Evolutionary conservation across 306 rosid genomes (phyloP).

Genomic region (Acacia acuminata): DNA sequence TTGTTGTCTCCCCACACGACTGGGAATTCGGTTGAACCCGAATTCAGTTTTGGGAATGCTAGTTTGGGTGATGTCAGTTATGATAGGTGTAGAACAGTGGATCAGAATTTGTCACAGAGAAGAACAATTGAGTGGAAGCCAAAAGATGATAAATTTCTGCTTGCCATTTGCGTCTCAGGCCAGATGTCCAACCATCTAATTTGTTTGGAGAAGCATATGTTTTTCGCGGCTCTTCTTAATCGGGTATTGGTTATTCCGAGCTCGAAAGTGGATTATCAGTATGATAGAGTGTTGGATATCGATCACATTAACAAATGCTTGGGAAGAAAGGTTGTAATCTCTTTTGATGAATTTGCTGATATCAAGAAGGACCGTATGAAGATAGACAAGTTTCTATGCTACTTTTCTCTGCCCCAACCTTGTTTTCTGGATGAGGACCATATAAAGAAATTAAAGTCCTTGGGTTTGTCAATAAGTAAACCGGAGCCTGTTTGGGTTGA

Average conservation of each 20-base stretch:
- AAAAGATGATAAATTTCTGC: constrained; percentile 57
- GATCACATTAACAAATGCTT: constrained; percentile 78
- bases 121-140: constrained; percentile 89
- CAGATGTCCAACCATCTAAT: constrained; percentile 97
- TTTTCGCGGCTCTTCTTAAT: constrained; percentile 81
- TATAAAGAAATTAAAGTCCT: constrained; percentile 60
- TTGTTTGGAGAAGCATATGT: constrained; percentile 94
- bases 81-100: constrained; percentile 64
- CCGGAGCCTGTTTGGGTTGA: constrained; percentile 77
- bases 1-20: constrained; percentile 60
- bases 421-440: constrained; percentile 76
- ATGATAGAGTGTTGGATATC: constrained; percentile 73
- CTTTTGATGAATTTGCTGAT: constrained; percentile 72
- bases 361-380: constrained; percentile 72
- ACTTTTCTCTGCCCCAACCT: constrained; percentile 71
- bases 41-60: constrained; percentile 38
- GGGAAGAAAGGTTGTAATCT: constrained; percentile 75
- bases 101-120: constrained; percentile 58
- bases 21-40: constrained; percentile 44
- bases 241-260: constrained; percentile 88
- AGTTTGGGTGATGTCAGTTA: constrained; percentile 42
- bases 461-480: constrained; percentile 70
- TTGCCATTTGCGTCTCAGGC: constrained; percentile 86
- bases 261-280: constrained; percentile 69
- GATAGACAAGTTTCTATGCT: constrained; percentile 72